Evolutionary conservation across 169 alveolate species (phyloP).

Genomic region (Plasmodium billcollinsi): DNA sequence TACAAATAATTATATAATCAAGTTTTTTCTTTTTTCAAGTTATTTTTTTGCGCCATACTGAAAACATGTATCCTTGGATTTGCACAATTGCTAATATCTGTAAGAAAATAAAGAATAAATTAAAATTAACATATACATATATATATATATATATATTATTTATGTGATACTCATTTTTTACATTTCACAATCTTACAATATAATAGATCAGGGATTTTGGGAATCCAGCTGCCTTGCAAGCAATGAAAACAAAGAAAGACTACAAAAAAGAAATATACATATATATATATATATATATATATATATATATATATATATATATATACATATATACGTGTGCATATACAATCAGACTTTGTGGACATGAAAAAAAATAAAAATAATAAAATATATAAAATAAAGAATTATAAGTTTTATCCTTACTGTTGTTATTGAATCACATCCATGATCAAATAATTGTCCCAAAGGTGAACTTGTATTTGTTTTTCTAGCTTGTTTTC

Average conservation of each 20-base stretch:
- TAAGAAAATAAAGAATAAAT: not conserved
- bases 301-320: too few relatives aligned
- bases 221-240: slow-evolving; percentile 11
- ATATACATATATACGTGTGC: too few relatives aligned
- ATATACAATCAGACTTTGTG: not conserved
- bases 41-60: slow-evolving; percentile 9
- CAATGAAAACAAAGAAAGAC: slow-evolving; percentile 45
- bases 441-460: slow-evolving; percentile 93
- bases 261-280: slow-evolving; percentile 12
- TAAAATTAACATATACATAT: not conserved
- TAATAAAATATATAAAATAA: slow-evolving; percentile 2
- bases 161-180: slow-evolving; percentile 1
- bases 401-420: slow-evolving; percentile 3
- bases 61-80: slow-evolving; percentile 23
- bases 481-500: slow-evolving; percentile 93
- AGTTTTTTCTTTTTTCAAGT: not conserved
- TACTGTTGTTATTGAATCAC: slow-evolving; percentile 87
- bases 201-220: slow-evolving; percentile 23
- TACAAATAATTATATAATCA: not conserved
- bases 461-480: slow-evolving; percentile 90
- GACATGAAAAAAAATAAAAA: slow-evolving; percentile 11
- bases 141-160: slow-evolving; percentile 6
- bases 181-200: slow-evolving; percentile 8
- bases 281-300: slow-evolving; percentile 15
- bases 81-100: slow-evolving; percentile 32